These are phyloP conservation scores for Solanum medicagineum DNA, from an alignment of 257 asterid species.

Conservation along the genomic window DNA sequence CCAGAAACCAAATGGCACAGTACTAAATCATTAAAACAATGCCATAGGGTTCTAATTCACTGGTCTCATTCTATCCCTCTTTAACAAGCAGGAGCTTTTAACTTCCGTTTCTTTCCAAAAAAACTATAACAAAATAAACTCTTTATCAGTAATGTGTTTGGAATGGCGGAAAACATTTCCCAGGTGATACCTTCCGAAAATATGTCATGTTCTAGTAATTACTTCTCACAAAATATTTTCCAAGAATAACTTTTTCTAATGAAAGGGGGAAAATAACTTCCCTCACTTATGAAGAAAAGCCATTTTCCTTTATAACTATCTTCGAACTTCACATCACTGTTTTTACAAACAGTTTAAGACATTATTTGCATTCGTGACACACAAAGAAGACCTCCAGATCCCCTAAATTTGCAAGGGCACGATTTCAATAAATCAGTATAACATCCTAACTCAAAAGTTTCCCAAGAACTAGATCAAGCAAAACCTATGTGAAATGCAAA, in stretches of 20 bases:
- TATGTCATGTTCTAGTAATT: neutral
- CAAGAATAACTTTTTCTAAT: neutral
- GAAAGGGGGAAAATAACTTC: neutral
- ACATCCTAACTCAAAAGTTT: neutral
- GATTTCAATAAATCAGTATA: neutral
- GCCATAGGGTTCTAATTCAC: neutral
- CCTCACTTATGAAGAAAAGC: neutral
- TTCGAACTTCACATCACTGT: neutral
- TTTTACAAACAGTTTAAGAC: neutral
- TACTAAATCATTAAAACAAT: neutral
- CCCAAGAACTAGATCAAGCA: neutral
- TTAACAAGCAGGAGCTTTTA: neutral
- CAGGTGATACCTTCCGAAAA: neutral
- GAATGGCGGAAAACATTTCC: neutral
- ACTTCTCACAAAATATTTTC: neutral
- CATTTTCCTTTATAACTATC: neutral
- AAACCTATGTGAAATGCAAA: neutral
- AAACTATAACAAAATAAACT: neutral
- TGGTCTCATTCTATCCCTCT: neutral
- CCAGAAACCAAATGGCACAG: neutral
- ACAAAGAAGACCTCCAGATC: neutral
- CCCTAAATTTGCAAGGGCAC: neutral
- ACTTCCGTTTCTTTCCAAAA: neutral
- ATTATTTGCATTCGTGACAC: neutral
- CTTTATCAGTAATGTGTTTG: neutral